Percentiles rank a stretch among this genome's conserved stretches.
These are phyloP conservation scores for Terfezia claveryi DNA, from an alignment of 495 filamentous ascomycete species.

Conservation along the genomic window DNA sequence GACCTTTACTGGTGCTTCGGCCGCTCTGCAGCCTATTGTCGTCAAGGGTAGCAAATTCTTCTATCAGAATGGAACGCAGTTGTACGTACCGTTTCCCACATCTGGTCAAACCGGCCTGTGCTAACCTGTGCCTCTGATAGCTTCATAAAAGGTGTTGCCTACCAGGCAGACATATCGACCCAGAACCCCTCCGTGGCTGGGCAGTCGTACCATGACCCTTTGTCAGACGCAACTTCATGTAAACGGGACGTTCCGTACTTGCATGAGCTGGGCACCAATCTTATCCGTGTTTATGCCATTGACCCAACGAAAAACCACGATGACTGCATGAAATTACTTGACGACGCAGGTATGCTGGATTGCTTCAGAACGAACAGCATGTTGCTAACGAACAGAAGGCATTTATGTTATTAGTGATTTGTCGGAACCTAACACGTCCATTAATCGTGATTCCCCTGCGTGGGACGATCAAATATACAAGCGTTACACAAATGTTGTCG, in stretches of 20 bases:
- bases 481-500: slow-evolving; percentile 66
- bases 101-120: background rate
- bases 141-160: slow-evolving; percentile 72
- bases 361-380: background rate
- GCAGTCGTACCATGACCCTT: slow-evolving; percentile 37
- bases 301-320: slow-evolving; percentile 57
- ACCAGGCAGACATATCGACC: slow-evolving; percentile 37
- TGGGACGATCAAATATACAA: slow-evolving; percentile 59
- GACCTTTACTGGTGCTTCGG: slow-evolving; percentile 17
- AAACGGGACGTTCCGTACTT: slow-evolving; percentile 67
- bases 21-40: slow-evolving; percentile 44
- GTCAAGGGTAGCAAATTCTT: slow-evolving; percentile 49
- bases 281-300: slow-evolving; percentile 82
- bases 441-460: slow-evolving; percentile 52
- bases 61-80: slow-evolving; percentile 48
- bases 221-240: slow-evolving; percentile 48
- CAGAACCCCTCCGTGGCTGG: slow-evolving; percentile 20
- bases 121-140: slow-evolving; percentile 15
- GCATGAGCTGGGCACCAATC: slow-evolving; percentile 56
- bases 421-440: slow-evolving; percentile 53
- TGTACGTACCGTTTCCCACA: slow-evolving; percentile 27
- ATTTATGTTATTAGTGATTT: slow-evolving; percentile 91
- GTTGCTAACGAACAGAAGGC: background rate
- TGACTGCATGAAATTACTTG: slow-evolving; percentile 63
- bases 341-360: slow-evolving; percentile 37